These are phyloP conservation scores for Asterella californica DNA, from an alignment of 225 moss, liverwort and hornwort genomes.

Conservation along the genomic window DNA sequence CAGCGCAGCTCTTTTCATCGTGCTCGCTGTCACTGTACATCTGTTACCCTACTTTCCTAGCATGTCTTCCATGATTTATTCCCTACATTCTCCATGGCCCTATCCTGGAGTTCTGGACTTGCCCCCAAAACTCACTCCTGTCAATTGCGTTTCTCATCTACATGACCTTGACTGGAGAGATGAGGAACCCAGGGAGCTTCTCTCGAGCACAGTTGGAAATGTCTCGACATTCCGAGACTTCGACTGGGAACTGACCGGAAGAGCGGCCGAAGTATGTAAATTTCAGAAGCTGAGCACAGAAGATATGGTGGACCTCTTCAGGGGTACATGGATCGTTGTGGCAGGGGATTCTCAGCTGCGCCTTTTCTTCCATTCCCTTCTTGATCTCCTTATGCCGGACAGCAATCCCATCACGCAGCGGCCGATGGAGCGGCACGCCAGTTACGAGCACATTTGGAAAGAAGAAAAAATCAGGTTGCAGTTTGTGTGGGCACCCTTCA, in stretches of 20 bases:
- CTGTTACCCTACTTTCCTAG: slow-evolving; percentile 71
- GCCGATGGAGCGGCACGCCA: slow-evolving; percentile 62
- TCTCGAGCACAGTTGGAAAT: slow-evolving; percentile 4
- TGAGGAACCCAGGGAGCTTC: neutral
- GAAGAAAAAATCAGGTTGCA: slow-evolving; percentile 64
- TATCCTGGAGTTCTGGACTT: slow-evolving; percentile 25
- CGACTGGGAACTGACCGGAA: slow-evolving; percentile 58
- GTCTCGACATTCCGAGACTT: slow-evolving; percentile 37
- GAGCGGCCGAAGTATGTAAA: slow-evolving; percentile 47
- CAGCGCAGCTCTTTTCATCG: slow-evolving; percentile 79
- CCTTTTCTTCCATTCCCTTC: slow-evolving; percentile 60
- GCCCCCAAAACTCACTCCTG: slow-evolving; percentile 30
- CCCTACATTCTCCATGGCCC: slow-evolving; percentile 42
- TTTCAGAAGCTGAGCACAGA: slow-evolving; percentile 64
- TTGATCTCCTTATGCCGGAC: slow-evolving; percentile 66
- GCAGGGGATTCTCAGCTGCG: slow-evolving; percentile 98
- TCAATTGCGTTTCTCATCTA: slow-evolving; percentile 47
- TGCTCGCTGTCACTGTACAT: slow-evolving; percentile 77
- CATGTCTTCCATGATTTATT: slow-evolving; percentile 38
- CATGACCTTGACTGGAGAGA: slow-evolving; percentile 49
- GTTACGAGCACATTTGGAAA: slow-evolving; percentile 56
- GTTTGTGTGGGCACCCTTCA: slow-evolving; percentile 78
- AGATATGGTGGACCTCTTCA: slow-evolving; percentile 66
- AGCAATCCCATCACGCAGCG: slow-evolving; percentile 41
- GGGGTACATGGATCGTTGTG: slow-evolving; percentile 79